phyloP scores from a whole-genome alignment of 768 basidiomycete species.

The Tylopilus subfusipes region DNA sequence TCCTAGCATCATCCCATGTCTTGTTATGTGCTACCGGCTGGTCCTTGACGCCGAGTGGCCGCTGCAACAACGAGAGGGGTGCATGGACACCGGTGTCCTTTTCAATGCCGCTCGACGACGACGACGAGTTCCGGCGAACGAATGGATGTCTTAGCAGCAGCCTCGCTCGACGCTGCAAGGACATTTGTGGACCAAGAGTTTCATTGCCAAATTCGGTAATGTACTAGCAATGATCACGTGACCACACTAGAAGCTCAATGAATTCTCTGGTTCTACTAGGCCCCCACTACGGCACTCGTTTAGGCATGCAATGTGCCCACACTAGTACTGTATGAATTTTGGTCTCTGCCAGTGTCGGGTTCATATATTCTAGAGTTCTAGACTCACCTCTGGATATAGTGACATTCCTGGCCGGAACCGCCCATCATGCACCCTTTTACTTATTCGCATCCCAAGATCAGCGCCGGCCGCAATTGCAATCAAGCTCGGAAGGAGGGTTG shows the following conservation, averaged over 20 bases:
- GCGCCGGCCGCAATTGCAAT: too few relatives aligned
- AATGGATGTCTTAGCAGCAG: constrained; percentile 8
- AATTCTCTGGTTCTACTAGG: too few relatives aligned
- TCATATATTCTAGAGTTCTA: too few relatives aligned
- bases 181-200: constrained; percentile 23
- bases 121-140: constrained; percentile 22
- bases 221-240: neutral
- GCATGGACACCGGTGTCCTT: constrained; percentile 1
- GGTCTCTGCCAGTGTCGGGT: too few relatives aligned
- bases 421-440: too few relatives aligned
- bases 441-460: too few relatives aligned
- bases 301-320: too few relatives aligned
- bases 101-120: constrained; percentile 2
- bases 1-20: constrained; percentile 58
- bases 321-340: too few relatives aligned
- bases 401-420: too few relatives aligned
- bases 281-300: too few relatives aligned
- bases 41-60: constrained; percentile 76
- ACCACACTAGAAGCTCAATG: neutral
- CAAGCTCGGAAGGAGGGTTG: too few relatives aligned
- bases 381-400: too few relatives aligned
- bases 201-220: constrained; percentile 19
- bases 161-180: constrained; percentile 8
- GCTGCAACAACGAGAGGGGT: constrained; percentile 41
- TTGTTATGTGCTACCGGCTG: constrained; percentile 58